phyloP scores from a whole-genome alignment of 192 early-diverging fungal genomes.

The Dispira parvispora region DNA sequence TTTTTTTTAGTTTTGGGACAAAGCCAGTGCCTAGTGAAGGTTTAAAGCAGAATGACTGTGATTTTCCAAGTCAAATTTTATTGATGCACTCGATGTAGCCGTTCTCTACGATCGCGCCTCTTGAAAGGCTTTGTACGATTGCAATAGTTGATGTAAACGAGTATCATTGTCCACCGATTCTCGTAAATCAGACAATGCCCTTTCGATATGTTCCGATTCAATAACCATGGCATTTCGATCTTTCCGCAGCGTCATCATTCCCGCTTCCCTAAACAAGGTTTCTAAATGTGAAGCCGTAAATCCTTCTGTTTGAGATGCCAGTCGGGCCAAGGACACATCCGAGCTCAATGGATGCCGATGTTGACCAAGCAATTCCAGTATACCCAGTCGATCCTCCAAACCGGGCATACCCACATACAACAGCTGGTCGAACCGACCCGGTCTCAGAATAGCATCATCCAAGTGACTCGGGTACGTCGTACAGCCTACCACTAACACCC shows the following conservation, averaged over 20 bases:
- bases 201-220: background rate
- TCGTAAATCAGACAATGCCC: no score
- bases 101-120: no score
- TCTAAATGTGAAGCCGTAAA: constrained; percentile 22
- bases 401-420: constrained; percentile 50
- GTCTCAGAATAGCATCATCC: constrained; percentile 67
- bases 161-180: no score
- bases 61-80: no score
- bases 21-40: no score
- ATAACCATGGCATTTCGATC: constrained; percentile 9
- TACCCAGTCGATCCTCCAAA: constrained; percentile 39
- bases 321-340: constrained; percentile 25
- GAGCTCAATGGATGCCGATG: constrained; percentile 32
- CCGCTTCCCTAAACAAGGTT: constrained; percentile 25
- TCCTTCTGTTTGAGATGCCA: constrained; percentile 18
- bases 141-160: no score
- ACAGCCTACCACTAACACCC: constrained; percentile 80
- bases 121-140: no score
- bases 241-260: constrained; percentile 18
- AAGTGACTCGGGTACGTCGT: constrained; percentile 78
- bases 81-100: no score
- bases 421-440: constrained; percentile 76
- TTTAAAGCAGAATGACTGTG: no score
- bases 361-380: constrained; percentile 44
- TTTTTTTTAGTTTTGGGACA: no score